Percentiles rank a stretch among this genome's conserved stretches.
Conservation (phyloP, 2,329 filamentous ascomycete genomes). For the Trichophyton schoenleinii region DNA sequence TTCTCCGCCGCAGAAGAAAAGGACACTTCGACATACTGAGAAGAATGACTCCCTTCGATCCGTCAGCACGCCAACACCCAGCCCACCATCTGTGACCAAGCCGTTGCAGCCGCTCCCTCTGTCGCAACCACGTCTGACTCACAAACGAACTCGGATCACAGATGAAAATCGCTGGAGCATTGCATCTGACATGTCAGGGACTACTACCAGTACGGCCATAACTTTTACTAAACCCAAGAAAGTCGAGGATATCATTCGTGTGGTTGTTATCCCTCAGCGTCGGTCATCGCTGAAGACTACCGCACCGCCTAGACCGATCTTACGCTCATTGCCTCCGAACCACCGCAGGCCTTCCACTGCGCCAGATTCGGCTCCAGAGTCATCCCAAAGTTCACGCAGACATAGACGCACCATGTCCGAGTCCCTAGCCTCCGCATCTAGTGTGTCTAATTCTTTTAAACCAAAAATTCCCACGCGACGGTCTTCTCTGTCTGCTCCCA, state of each 20-base stretch:
- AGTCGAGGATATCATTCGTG: slow-evolving; percentile 32
- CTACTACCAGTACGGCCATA: slow-evolving; percentile 17
- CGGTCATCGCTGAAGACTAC: slow-evolving; percentile 34
- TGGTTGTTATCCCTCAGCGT: slow-evolving; percentile 38
- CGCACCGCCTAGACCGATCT: slow-evolving; percentile 23
- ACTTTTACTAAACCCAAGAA: slow-evolving; percentile 14
- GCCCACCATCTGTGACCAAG: neutral
- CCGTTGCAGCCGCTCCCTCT: neutral
- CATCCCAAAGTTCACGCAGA: slow-evolving; percentile 22
- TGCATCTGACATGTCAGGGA: slow-evolving; percentile 29
- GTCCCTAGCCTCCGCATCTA: slow-evolving; percentile 17
- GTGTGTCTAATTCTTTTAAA: slow-evolving; percentile 10
- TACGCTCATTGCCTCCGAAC: slow-evolving; percentile 25
- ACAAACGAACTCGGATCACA: slow-evolving; percentile 39
- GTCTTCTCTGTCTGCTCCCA: slow-evolving; percentile 37
- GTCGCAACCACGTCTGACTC: slow-evolving; percentile 34
- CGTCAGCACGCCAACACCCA: slow-evolving; percentile 30
- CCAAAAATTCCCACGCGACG: slow-evolving; percentile 30
- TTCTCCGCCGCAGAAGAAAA: slow-evolving; percentile 34
- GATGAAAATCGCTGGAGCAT: slow-evolving; percentile 35
- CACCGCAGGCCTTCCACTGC: slow-evolving; percentile 26
- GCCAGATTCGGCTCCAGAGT: slow-evolving; percentile 23
- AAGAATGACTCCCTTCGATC: slow-evolving; percentile 42
- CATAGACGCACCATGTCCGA: slow-evolving; percentile 31
- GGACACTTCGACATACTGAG: slow-evolving; percentile 41